phyloP scores from a whole-genome alignment of 306 rosid species.

The Lupinus albus region DNA sequence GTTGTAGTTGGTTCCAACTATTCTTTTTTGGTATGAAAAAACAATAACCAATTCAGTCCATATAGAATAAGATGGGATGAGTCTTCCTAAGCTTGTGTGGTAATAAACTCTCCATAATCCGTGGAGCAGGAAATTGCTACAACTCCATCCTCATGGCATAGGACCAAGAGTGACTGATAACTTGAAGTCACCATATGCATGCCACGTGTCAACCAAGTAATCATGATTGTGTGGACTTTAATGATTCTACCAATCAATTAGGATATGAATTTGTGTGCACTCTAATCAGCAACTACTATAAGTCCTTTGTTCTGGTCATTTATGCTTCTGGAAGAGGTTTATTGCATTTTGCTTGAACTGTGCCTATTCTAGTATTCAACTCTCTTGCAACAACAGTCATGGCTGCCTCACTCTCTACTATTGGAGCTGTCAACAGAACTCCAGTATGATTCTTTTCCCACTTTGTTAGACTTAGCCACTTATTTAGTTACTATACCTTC shows the following conservation, averaged over 20 bases:
- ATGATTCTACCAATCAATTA: constrained; percentile 41
- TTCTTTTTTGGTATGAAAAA: constrained; percentile 34
- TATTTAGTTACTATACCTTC: constrained; percentile 11
- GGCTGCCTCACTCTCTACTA: constrained; percentile 85
- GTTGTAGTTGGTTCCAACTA: constrained; percentile 22
- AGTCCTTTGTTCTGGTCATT: constrained; percentile 44
- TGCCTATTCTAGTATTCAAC: neutral
- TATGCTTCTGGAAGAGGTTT: constrained; percentile 16
- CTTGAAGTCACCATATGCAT: constrained; percentile 22
- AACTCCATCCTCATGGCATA: constrained; percentile 49
- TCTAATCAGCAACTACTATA: constrained; percentile 53
- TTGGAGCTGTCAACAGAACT: constrained; percentile 77
- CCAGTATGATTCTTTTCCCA: constrained; percentile 49
- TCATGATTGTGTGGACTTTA: constrained; percentile 72
- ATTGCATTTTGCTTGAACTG: constrained; percentile 29
- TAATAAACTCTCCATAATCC: constrained; percentile 28
- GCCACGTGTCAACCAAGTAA: constrained; percentile 70
- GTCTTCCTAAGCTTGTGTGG: constrained; percentile 50
- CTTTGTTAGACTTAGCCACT: neutral
- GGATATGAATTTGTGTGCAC: constrained; percentile 47
- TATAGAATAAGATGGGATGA: constrained; percentile 19
- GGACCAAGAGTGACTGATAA: constrained; percentile 30
- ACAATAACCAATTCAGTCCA: constrained; percentile 34
- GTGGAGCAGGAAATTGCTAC: constrained; percentile 63
- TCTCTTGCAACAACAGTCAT: constrained; percentile 39